phyloP scores from a whole-genome alignment of 805 yeast genomes.

The Candida sakaeoensis region DNA sequence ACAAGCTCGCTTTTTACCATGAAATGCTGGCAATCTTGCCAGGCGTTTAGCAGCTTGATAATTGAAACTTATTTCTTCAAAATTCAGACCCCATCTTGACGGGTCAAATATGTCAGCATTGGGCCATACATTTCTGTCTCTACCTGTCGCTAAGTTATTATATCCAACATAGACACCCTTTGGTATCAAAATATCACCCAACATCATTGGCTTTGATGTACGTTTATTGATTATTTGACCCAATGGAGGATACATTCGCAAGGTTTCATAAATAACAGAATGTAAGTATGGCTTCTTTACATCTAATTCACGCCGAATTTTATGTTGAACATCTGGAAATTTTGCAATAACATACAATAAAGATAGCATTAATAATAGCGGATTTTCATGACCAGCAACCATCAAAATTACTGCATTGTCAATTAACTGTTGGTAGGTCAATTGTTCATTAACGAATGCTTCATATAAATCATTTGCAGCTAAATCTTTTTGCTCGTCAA shows the following conservation, averaged over 20 bases:
- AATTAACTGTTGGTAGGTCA: slow-evolving; percentile 44
- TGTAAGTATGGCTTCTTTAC: slow-evolving; percentile 21
- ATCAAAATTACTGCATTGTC: slow-evolving; percentile 54
- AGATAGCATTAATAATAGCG: slow-evolving; percentile 49
- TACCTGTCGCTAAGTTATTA: slow-evolving; percentile 50
- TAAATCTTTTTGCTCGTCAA: slow-evolving; percentile 24
- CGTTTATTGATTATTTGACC: slow-evolving; percentile 53
- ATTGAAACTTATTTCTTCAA: slow-evolving; percentile 32
- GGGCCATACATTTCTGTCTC: slow-evolving; percentile 41
- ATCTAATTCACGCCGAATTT: slow-evolving; percentile 18
- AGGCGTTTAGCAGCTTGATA: slow-evolving; percentile 43
- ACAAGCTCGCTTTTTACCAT: slow-evolving; percentile 59
- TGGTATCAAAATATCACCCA: slow-evolving; percentile 48
- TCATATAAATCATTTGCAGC: slow-evolving; percentile 41
- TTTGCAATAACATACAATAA: slow-evolving; percentile 46
- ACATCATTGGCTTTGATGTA: slow-evolving; percentile 31
- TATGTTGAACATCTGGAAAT: slow-evolving; percentile 28
- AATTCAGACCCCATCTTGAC: slow-evolving; percentile 47
- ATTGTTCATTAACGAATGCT: slow-evolving; percentile 32
- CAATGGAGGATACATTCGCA: slow-evolving; percentile 53
- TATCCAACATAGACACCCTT: slow-evolving; percentile 52
- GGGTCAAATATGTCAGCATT: slow-evolving; percentile 45
- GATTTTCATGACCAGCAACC: slow-evolving; percentile 66
- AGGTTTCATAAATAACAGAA: slow-evolving; percentile 42
- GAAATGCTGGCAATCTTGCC: slow-evolving; percentile 50